Base-by-base conservation (phyloP, 2,329 filamentous ascomycete species). In the Capronia americana region DNA sequence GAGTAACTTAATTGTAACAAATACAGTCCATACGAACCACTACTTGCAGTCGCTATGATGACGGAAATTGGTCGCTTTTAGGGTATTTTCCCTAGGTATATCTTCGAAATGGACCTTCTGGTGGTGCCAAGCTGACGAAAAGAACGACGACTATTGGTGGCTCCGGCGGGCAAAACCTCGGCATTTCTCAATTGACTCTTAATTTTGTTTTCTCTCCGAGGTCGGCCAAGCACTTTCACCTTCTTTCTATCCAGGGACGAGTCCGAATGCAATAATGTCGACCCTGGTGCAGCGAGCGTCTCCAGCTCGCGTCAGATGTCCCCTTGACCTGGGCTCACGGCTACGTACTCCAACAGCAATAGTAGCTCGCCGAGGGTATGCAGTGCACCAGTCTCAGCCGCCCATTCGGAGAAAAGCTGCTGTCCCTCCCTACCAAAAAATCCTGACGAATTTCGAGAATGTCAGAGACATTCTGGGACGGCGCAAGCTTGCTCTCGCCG, bases 391-490 rank as follows among this genome's bases (percentile, higher is more conserved):
- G 23, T 54, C 69, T 6, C 63, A 56, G 41, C 32, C 67, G 6
- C 57, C 59, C 4, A 41, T 66, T 7, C 66, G 66, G 54, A 53
- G 70, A 55, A 68, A 66, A 64, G 70, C 70, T n/a, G 71, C 71
- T 2, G 88, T 86, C 71, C 91, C 92, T 55, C 92, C 92, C 30
- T 97, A 97, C 80, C 85, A 90, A 73, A 93, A 90, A 79, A 90
- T 97, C 59, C 85, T 93, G 76, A 86, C 85, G 75, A 91, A 90
- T 73, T 90, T 97, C 69, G 84, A 87, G 69, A 84, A 92, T 76
- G 93, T 97, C 34, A 85, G 88, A 61, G 85, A 86, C 61, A 87
- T 96, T 10, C 85, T 97, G 38, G 90, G 90, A 57, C 79, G 83
- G 8, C 81, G 85, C 32, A 79, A 84, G 63, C 87, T 99, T 66